These are phyloP conservation scores for Aspergillus cristatus DNA, from an alignment of 495 filamentous ascomycete genomes.

Conservation along the genomic window DNA sequence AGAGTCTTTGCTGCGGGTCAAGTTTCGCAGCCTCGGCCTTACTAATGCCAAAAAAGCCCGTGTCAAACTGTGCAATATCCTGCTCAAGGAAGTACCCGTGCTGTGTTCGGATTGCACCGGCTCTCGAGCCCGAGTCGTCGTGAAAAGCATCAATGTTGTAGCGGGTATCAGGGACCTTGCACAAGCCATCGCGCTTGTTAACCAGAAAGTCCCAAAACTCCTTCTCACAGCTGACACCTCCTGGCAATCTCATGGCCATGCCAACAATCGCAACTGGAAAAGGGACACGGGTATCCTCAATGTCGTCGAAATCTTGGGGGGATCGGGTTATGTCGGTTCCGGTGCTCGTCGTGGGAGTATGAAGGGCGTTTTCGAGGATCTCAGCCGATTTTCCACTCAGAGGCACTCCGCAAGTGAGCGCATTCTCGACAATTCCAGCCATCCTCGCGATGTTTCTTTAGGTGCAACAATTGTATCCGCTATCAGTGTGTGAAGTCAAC, in stretches of 20 bases:
- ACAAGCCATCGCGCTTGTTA: conserved; percentile 23
- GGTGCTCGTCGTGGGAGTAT: too few species aligned
- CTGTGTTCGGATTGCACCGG: neutral
- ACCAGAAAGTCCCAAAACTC: conserved; percentile 33
- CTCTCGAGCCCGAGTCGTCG: conserved; percentile 2
- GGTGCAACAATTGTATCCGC: too few species aligned
- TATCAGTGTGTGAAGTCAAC: too few species aligned
- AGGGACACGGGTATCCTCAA: too few species aligned
- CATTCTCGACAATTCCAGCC: too few species aligned
- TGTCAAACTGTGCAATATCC: conserved; percentile 20
- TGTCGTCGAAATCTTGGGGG: too few species aligned
- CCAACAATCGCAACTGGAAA: conserved; percentile 37
- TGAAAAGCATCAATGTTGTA: conserved; percentile 29
- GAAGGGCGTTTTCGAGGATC: too few species aligned
- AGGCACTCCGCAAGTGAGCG: too few species aligned
- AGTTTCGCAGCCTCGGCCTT: conserved; percentile 35
- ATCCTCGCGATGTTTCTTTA: too few species aligned
- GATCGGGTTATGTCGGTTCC: too few species aligned
- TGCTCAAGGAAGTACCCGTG: conserved; percentile 38
- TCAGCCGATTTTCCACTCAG: too few species aligned
- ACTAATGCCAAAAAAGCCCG: conserved; percentile 27
- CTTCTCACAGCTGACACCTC: conserved; percentile 19
- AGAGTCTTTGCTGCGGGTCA: conserved; percentile 49
- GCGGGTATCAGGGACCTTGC: conserved; percentile 22
- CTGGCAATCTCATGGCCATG: conserved; percentile 37